A percentile compares a stretch with the other conserved stretches of the same genome.
Conservation (phyloP, 345 rosid genomes). For the Microthlaspi erraticum region DNA sequence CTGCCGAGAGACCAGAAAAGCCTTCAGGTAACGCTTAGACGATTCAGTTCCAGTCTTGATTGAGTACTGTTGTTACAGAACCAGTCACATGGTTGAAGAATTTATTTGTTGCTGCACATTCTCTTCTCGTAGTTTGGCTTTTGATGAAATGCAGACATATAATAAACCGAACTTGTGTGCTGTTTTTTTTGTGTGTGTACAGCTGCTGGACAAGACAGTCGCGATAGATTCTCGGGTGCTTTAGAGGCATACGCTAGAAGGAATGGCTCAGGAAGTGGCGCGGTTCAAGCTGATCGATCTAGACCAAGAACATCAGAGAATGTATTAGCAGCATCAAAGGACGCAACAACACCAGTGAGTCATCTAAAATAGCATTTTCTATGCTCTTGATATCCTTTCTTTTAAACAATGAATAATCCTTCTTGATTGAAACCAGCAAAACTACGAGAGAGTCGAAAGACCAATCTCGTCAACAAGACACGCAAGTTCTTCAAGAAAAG, state of each 20-base stretch:
- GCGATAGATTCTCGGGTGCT: constrained; percentile 75
- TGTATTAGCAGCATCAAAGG: constrained; percentile 61
- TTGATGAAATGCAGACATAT: neutral
- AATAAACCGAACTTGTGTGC: constrained; percentile 4
- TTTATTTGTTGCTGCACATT: constrained; percentile 13
- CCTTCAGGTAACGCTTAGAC: constrained; percentile 68
- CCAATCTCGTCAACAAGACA: constrained; percentile 70
- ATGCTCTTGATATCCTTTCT: constrained; percentile 10
- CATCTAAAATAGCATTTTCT: constrained; percentile 5
- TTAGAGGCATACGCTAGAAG: constrained; percentile 75
- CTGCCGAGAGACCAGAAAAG: constrained; percentile 70
- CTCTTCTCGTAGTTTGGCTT: constrained; percentile 14
- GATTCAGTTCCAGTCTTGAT: constrained; percentile 1
- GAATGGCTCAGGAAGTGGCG: constrained; percentile 62
- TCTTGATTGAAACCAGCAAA: constrained; percentile 53
- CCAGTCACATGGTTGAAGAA: neutral
- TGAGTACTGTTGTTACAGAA: constrained; percentile 22
- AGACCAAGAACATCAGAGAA: constrained; percentile 65
- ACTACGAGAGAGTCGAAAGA: constrained; percentile 60
- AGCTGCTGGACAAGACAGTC: constrained; percentile 70
- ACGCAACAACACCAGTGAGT: constrained; percentile 54
- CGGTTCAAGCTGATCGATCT: constrained; percentile 54
- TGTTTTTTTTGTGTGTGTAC: neutral
- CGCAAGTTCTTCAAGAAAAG: constrained; percentile 79
- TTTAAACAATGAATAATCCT: constrained; percentile 41